Base-by-base conservation (phyloP, 2,329 filamentous ascomycete genomes). In the Colletotrichum tropicicola region DNA sequence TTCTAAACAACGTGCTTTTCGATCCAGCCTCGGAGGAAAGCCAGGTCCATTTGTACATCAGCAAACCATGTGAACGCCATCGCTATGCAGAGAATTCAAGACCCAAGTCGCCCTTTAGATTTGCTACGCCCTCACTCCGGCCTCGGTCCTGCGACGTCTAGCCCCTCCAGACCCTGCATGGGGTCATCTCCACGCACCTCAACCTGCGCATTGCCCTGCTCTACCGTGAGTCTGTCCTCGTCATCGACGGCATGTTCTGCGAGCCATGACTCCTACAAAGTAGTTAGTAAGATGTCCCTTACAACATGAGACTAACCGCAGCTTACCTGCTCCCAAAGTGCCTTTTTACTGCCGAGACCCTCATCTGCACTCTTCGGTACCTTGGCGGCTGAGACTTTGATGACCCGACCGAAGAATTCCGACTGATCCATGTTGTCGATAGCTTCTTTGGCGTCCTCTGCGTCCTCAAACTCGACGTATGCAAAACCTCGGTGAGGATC, bases 381-480 rank as follows among this genome's bases (percentile, higher is more conserved):
- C 78, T 97, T 99, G 44, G 97, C 97, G 59, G 91, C 87, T 45
- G 93, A 94, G 54, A 98, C 95, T 77, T 94, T 97, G 76, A 99
- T 91, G 13, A 96, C 91, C 65, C 93, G 89, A 10, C 96, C 97
- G 75, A 95, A 98, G 47, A 99, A 87, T 80, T 98, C 95, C 66
- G 94, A 92, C 77, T 97, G 94, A 75, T 99, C 93, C 95, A 99
- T 98, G 76, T 99, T 99, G 84, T 98, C 94, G 77, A 99, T 97
- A 53, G 96, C 96, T 79, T 98, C 95, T 73, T 90, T 90, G 27
- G 94, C 95, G 79, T 99, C 96, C 61, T 91, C 88, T 12, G 89
- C 85, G 61, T 93, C 87, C 72, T 98, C 94, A 74, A 92, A 99
- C 75, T 99, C 96, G 53, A 99, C 92, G 76, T 99, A 98, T 63